Evolutionary conservation across 345 rosid genomes (phyloP).

Genomic region (Sisymbrium altissimum): DNA sequence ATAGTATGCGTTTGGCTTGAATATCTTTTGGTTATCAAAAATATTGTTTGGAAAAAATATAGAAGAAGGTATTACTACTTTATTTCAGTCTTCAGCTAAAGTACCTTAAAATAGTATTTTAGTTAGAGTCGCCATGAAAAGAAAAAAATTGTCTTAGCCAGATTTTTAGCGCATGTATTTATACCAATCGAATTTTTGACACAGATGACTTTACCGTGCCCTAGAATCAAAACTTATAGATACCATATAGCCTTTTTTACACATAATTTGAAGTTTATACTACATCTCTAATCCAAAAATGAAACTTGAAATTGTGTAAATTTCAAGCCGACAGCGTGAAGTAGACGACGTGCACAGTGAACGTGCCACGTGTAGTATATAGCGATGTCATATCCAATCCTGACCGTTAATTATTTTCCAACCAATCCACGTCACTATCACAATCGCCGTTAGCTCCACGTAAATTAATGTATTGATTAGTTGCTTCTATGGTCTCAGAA

Average conservation of each 20-base stretch:
- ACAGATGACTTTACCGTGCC: neutral
- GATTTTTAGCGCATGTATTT: neutral
- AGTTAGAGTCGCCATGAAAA: neutral
- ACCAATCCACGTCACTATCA: conserved; percentile 17
- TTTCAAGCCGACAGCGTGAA: conserved; percentile 19
- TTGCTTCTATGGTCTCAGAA: neutral
- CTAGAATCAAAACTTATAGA: neutral
- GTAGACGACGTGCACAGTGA: conserved; percentile 10
- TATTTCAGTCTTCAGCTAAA: neutral
- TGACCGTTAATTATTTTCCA: neutral
- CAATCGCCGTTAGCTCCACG: conserved; percentile 13
- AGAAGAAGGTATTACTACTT: neutral
- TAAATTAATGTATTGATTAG: neutral
- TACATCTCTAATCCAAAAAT: neutral
- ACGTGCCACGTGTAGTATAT: conserved; percentile 22
- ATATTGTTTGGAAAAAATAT: too few species aligned
- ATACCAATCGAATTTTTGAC: neutral
- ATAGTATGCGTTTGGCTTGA: neutral
- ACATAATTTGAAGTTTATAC: neutral
- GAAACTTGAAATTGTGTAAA: neutral
- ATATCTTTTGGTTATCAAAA: neutral
- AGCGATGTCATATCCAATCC: neutral
- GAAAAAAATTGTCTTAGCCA: neutral
- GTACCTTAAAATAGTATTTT: neutral
- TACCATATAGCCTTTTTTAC: neutral